A percentile compares a stretch with the other conserved stretches of the same genome.
Conservation (phyloP, 208 protist species). For the Acanthamoeba pearcei region DNA sequence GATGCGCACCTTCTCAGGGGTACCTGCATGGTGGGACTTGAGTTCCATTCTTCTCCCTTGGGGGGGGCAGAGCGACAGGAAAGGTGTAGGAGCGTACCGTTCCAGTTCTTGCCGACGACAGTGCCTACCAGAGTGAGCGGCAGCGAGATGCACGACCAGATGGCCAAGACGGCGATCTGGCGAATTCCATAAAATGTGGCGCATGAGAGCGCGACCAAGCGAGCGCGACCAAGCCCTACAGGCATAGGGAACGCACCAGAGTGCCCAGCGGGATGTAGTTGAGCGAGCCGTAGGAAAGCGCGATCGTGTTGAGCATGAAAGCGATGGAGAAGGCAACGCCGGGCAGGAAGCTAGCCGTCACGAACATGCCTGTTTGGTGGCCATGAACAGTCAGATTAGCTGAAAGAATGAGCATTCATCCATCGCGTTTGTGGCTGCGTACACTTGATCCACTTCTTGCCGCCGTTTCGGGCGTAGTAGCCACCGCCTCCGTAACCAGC, state of each 20-base stretch:
- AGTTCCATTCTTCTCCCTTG: conserved; percentile 53
- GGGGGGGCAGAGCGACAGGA: conserved; percentile 65
- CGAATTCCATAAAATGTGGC: neutral
- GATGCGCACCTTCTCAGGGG: conserved; percentile 90
- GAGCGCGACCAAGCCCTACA: neutral
- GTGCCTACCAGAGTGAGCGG: conserved; percentile 94
- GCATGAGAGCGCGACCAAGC: neutral
- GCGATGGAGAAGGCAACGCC: conserved; percentile 78
- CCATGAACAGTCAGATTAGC: neutral
- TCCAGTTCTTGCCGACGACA: conserved; percentile 89
- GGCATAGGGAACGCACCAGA: conserved; percentile 59
- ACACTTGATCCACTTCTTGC: conserved; percentile 84
- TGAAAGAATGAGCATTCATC: too few relatives aligned
- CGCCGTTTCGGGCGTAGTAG: conserved; percentile 86
- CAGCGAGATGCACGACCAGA: conserved; percentile 92
- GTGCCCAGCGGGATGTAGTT: conserved; percentile 80
- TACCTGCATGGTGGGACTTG: conserved; percentile 47
- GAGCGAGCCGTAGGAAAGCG: conserved; percentile 88
- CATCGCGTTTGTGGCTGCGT: neutral
- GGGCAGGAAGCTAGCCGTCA: conserved; percentile 91
- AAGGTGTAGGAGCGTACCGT: neutral
- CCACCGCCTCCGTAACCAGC: conserved; percentile 90
- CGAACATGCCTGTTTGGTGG: conserved; percentile 83
- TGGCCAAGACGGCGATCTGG: conserved; percentile 83
- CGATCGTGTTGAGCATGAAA: conserved; percentile 91